Evolutionary conservation across 495 filamentous ascomycete genomes (phyloP).

Genomic region (Schizothecium vesticola): DNA sequence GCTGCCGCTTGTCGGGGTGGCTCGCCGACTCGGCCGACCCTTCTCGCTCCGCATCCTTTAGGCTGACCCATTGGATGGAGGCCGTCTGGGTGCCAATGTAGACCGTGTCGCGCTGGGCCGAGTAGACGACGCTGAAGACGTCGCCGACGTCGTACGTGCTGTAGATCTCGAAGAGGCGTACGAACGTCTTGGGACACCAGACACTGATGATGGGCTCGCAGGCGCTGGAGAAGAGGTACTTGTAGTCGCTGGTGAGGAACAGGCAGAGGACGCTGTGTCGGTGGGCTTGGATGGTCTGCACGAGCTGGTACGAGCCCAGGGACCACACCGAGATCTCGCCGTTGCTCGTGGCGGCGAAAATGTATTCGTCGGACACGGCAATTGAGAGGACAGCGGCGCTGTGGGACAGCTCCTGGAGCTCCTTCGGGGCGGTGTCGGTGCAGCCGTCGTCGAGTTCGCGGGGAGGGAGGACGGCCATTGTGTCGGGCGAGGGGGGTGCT

Average conservation of each 20-base stretch:
- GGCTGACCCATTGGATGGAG: constrained; percentile 66
- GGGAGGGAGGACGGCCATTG: constrained; percentile 33
- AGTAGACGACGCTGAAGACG: constrained; percentile 89
- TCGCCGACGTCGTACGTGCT: constrained; percentile 93
- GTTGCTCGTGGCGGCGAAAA: constrained; percentile 88
- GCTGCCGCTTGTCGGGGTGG: constrained; percentile 75
- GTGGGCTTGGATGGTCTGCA: constrained; percentile 74
- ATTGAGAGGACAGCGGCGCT: constrained; percentile 68
- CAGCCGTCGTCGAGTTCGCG: constrained; percentile 35
- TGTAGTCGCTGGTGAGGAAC: constrained; percentile 65
- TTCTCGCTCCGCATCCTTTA: constrained; percentile 44
- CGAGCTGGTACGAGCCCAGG: constrained; percentile 74
- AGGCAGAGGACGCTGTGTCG: constrained; percentile 84
- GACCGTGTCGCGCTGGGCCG: constrained; percentile 65
- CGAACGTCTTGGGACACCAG: constrained; percentile 44
- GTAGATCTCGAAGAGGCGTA: constrained; percentile 77
- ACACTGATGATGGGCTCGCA: constrained; percentile 92
- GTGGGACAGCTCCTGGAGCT: constrained; percentile 65
- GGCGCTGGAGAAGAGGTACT: constrained; percentile 83
- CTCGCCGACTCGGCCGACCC: constrained; percentile 57
- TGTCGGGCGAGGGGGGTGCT: background rate
- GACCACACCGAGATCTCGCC: constrained; percentile 92
- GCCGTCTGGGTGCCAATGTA: constrained; percentile 95
- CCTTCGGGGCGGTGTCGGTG: constrained; percentile 43
- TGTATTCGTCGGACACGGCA: constrained; percentile 53